Evolutionary conservation across 2,329 filamentous ascomycete species (phyloP).

Genomic region (Penicillium sp.): DNA sequence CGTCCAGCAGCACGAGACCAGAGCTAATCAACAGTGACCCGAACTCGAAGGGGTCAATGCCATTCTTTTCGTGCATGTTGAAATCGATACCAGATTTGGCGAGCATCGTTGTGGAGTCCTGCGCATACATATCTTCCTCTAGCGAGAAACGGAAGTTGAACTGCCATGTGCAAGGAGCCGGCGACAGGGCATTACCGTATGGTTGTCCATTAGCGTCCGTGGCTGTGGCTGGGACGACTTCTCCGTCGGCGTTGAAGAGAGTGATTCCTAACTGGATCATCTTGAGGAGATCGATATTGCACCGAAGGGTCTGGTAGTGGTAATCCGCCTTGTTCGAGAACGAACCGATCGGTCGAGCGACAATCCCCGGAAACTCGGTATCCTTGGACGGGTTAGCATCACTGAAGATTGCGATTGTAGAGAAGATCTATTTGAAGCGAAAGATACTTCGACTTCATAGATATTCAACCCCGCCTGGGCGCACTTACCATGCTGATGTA

Average conservation of each 20-base stretch:
- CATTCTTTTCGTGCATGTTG: conserved; percentile 72
- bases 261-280: conserved; percentile 97
- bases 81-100: conserved; percentile 93
- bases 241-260: conserved; percentile 84
- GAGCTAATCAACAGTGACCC: conserved; percentile 86
- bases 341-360: conserved; percentile 87
- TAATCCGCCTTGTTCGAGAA: conserved; percentile 96
- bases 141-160: conserved; percentile 98
- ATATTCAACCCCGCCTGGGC: not conserved
- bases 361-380: conserved; percentile 96
- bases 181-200: conserved; percentile 51
- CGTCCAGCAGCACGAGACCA: conserved; percentile 78
- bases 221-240: conserved; percentile 71
- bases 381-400: conserved; percentile 56
- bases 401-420: not conserved
- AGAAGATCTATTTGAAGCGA: not conserved
- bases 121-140: conserved; percentile 95
- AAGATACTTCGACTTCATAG: not conserved
- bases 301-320: conserved; percentile 95
- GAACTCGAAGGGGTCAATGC: conserved; percentile 86
- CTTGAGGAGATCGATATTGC: conserved; percentile 95
- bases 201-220: conserved; percentile 48
- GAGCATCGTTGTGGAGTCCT: conserved; percentile 87
- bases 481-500: conserved; percentile 93
- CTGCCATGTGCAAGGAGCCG: conserved; percentile 87